Evolutionary conservation across 805 yeast species (phyloP).

Genomic region (Clavispora carvajalis): DNA sequence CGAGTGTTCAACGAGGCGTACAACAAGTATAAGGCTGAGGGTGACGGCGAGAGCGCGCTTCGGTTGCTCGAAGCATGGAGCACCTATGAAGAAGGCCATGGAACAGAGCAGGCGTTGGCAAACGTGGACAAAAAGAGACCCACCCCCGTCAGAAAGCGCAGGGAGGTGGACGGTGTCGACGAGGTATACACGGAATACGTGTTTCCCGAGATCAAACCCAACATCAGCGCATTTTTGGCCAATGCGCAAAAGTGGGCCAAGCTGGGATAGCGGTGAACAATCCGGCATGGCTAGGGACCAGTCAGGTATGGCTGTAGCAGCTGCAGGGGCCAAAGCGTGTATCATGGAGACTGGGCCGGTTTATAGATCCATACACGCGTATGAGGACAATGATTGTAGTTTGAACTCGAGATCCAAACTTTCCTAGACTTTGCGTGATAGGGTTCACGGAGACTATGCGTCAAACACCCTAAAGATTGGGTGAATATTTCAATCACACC

Average conservation of each 20-base stretch:
- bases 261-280: not conserved
- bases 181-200: slow-evolving; percentile 56
- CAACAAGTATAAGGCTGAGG: slow-evolving; percentile 31
- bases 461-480: too few species aligned
- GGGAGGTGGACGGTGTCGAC: slow-evolving; percentile 41
- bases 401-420: too few species aligned
- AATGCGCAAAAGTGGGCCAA: slow-evolving; percentile 37
- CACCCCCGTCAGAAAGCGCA: slow-evolving; percentile 40
- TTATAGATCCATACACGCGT: too few species aligned
- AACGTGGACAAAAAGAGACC: slow-evolving; percentile 49
- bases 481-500: too few species aligned
- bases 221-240: slow-evolving; percentile 33
- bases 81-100: slow-evolving; percentile 62
- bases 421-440: too few species aligned
- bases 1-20: slow-evolving; percentile 52
- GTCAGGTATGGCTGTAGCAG: too few species aligned
- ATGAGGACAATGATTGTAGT: too few species aligned
- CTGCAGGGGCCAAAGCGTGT: too few species aligned
- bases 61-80: slow-evolving; percentile 56
- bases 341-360: too few species aligned
- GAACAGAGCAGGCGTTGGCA: slow-evolving; percentile 35
- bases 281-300: too few species aligned
- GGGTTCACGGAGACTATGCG: too few species aligned
- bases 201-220: slow-evolving; percentile 59
- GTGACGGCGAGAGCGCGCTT: slow-evolving; percentile 41